Base-by-base conservation (phyloP, 2,329 filamentous ascomycete genomes). In the Penicillium sp. region DNA sequence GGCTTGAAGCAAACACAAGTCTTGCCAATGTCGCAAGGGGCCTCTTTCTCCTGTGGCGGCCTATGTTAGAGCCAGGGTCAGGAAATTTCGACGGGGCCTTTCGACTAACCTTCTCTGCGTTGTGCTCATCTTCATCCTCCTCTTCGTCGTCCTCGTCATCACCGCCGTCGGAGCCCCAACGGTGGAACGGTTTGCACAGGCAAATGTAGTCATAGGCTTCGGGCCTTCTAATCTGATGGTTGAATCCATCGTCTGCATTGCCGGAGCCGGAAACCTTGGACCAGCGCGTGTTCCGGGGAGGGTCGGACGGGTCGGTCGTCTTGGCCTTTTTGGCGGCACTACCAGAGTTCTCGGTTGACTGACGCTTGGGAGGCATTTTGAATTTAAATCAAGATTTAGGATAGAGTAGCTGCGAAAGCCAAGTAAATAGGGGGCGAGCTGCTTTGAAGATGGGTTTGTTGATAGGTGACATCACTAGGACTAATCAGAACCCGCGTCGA, bases 211-310 rank as follows among this genome's bases (percentile, higher is more conserved):
- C 33, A 35, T 35, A 14, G 25, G 10, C n/a, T 9, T 23, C 49
- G 9, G 8, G 25, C 8, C 8, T 21, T 51, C 16, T 16, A 16
- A 35, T 35, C 5, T 35, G 33, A 35, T 16, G 16, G 31, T 46
- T 44, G 42, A 9, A 51, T 47, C 21, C 48, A 14, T 14, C 26
- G 27, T 55, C 47, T 5, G 53, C 53, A 23, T 55, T 55, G 19
- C 26, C 48, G 10, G 42, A 55, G 16, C 21, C 53, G 13, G 53
- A 55, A 39, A 51, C 3, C 48, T 51, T 51, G 7, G 47, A 46
- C 48, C 42, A 55, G 27, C 33, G 33, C 33, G n/a, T 35, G 33
- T 35, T 35, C 33, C 33, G 33, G 13, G 33, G 33, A 35, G 33
- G 33, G 14, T 35, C 42, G 10, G 19, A 10, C 42, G 13, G 16